Evolutionary conservation across 768 basidiomycete species (phyloP), one percentile per base, ranked within the genome.

Genomic region (Gautieria morchelliformis): DNA sequence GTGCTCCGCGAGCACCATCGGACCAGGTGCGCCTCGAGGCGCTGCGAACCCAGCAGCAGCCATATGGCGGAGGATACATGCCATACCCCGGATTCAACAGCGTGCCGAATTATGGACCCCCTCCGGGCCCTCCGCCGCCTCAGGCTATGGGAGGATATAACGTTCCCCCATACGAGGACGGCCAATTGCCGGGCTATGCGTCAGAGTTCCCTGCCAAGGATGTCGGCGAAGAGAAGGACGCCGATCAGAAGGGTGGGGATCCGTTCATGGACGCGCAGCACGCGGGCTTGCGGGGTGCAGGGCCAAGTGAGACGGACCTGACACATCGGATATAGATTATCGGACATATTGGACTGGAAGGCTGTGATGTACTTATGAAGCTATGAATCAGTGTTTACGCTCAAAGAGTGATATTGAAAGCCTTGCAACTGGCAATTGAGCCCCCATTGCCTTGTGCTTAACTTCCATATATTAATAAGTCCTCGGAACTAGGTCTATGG

Each of bases 21-120:
- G 60, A 58, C 30, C 60, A 61, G 32, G 30, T 68, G 75, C 40
- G 77, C 70, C 53, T 60, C 27, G 47, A 58, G 30, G 46, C 60
- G 11, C 58, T 58, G 32, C 51, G 57, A 32, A 42, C 35, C 45
- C 57, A 58, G 30, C 24, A 33, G n/a, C 10, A 24, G 20, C 51
- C 51, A 7, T 52, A 52, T 33, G 51, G 51, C 14, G 35, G 51
- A 6, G 51, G 33, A 14, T 52, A 52, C 20, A 12, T 40, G 12
- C 24, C 49, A 51, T 57, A 49, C 48, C 19, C 37, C 11, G 24
- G 46, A 15, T 22, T 22, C 24, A 47, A 57, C 35, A 47, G 32
- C 33, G 42, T 46, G 20, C 32, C 45, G 22, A 57, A 20, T 27
- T 57, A 40, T 22, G 56, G 46, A 3, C 56, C 56, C 37, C 53